Percentiles rank a stretch among this genome's conserved stretches.
These are phyloP conservation scores for Lodderomyces orthopsilosis DNA, from an alignment of 1,139 yeast species.

Conservation along the genomic window DNA sequence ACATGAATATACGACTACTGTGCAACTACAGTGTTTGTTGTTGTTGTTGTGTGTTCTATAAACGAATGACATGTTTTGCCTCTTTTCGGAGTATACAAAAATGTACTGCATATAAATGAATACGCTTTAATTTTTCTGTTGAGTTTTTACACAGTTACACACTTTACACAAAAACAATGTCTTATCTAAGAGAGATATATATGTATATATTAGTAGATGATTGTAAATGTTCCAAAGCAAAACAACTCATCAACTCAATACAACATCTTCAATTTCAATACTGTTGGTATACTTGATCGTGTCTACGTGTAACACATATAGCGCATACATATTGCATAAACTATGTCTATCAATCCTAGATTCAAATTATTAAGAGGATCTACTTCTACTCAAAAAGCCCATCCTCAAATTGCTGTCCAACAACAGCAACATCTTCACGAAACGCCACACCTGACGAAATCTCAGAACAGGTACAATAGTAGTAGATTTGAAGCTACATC, in stretches of 20 bases:
- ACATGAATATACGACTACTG: no score
- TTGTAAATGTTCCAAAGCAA: background rate
- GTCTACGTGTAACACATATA: no score
- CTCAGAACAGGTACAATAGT: slow-evolving; percentile 5
- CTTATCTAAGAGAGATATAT: no score
- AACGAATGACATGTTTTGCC: no score
- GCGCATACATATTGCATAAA: background rate
- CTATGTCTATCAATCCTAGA: slow-evolving; percentile 12
- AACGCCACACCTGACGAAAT: background rate
- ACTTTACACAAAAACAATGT: no score
- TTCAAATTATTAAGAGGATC: slow-evolving; percentile 8
- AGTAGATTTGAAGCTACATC: slow-evolving; percentile 14
- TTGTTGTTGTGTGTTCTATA: no score
- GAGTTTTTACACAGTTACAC: no score
- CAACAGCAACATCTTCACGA: background rate
- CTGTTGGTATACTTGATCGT: no score
- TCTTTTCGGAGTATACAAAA: no score
- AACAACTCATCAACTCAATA: background rate
- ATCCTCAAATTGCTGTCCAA: background rate
- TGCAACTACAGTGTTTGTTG: no score
- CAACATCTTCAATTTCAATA: background rate
- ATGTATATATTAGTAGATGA: background rate
- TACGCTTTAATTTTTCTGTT: no score
- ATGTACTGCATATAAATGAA: no score
- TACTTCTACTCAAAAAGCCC: background rate